phyloP scores from a whole-genome alignment of 2,329 filamentous ascomycete genomes.

The Fusarium praegraminearum region DNA sequence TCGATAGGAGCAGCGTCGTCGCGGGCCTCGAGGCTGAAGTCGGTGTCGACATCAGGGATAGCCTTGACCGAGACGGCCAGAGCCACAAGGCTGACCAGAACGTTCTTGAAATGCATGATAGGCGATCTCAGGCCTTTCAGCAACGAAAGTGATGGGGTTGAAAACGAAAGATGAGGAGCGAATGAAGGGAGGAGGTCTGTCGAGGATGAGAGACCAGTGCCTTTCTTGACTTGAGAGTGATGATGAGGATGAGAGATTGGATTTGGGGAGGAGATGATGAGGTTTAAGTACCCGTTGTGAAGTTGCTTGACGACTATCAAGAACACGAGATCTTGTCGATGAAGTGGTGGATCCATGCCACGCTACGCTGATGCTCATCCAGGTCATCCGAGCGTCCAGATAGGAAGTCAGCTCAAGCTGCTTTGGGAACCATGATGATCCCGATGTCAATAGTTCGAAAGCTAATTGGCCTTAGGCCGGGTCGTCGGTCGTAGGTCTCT shows the following conservation, averaged over 20 bases:
- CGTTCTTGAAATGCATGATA: slow-evolving; percentile 41
- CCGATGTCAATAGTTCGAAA: slow-evolving; percentile 34
- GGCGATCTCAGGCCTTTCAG: slow-evolving; percentile 36
- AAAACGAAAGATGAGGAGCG: slow-evolving; percentile 21
- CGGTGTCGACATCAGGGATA: slow-evolving; percentile 31
- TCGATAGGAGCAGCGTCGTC: slow-evolving; percentile 31
- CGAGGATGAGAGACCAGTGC: slow-evolving; percentile 23
- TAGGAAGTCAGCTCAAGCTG: slow-evolving; percentile 37
- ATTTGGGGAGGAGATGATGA: slow-evolving; percentile 14
- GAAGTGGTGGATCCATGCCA: background rate
- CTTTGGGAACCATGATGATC: slow-evolving; percentile 31
- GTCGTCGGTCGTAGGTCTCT: background rate
- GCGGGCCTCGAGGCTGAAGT: slow-evolving; percentile 36
- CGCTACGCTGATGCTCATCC: background rate
- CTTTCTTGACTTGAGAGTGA: slow-evolving; percentile 40
- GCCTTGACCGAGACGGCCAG: slow-evolving; percentile 41
- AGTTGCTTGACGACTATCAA: background rate
- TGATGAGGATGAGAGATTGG: background rate
- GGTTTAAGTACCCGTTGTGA: slow-evolving; percentile 34
- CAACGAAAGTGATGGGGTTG: slow-evolving; percentile 20
- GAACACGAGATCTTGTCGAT: slow-evolving; percentile 19
- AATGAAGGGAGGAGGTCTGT: slow-evolving; percentile 27
- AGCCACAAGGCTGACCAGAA: slow-evolving; percentile 37
- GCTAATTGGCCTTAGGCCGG: slow-evolving; percentile 24
- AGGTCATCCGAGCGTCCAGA: slow-evolving; percentile 21